Evolutionary conservation across 192 early-diverging fungal species (phyloP).

Genomic region (Backusella macrospora): DNA sequence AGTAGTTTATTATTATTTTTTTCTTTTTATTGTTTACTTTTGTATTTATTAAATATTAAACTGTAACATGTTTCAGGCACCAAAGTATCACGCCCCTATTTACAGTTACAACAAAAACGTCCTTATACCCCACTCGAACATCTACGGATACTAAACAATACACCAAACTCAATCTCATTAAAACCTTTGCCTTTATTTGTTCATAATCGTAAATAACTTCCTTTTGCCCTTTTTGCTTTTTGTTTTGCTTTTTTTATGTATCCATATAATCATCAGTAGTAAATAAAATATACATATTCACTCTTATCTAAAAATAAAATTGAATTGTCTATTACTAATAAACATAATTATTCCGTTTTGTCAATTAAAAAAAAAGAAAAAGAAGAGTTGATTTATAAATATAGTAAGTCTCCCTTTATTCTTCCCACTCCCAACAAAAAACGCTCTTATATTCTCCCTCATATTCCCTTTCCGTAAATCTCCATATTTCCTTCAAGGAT

Average conservation of each 20-base stretch:
- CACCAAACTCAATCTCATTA: not conserved
- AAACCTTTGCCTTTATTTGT: conserved; percentile 5
- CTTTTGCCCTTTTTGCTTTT: not conserved
- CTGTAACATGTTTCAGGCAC: conserved; percentile 15
- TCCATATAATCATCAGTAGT: too few relatives aligned
- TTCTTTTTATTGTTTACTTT: not conserved
- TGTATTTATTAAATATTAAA: too few relatives aligned
- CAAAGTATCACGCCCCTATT: conserved; percentile 15
- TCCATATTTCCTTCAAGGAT: not conserved
- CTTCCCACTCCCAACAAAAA: too few relatives aligned
- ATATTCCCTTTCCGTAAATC: not conserved
- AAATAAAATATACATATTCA: too few relatives aligned
- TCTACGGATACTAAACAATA: conserved; percentile 4
- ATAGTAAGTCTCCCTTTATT: too few relatives aligned
- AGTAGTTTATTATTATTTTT: not conserved
- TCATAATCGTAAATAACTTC: conserved; percentile 1
- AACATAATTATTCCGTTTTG: too few relatives aligned
- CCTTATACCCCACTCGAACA: conserved; percentile 6
- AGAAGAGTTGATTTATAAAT: too few relatives aligned
- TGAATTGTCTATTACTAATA: too few relatives aligned
- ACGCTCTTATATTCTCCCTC: not conserved
- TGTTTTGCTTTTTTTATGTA: too few relatives aligned
- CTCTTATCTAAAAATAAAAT: too few relatives aligned
- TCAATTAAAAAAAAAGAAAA: too few relatives aligned
- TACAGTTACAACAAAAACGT: not conserved